Conservation (phyloP, 116 monocot genomes). For the Posidonia oceanica region DNA sequence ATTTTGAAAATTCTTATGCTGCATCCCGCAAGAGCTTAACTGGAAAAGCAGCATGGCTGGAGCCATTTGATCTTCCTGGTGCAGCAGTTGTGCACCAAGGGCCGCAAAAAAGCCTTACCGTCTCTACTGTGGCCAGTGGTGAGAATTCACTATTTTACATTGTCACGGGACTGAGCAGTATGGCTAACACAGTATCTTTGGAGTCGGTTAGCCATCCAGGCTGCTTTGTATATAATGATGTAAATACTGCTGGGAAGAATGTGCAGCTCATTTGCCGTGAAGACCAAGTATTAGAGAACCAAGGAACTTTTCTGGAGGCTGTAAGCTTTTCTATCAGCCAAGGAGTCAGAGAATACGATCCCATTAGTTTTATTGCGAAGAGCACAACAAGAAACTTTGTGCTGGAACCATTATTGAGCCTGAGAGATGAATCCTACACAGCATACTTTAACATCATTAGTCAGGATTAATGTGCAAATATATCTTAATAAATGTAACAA, state of each 20-base stretch:
- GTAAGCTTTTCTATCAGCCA: conserved; percentile 29
- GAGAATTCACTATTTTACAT: conserved; percentile 27
- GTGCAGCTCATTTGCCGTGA: conserved; percentile 22
- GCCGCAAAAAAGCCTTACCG: conserved; percentile 3
- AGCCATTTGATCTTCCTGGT: conserved; percentile 55
- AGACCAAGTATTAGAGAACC: background rate
- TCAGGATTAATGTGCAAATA: no score
- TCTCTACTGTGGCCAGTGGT: conserved; percentile 1
- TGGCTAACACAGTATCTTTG: conserved; percentile 28
- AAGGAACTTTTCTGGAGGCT: conserved; percentile 9
- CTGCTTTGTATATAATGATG: conserved; percentile 41
- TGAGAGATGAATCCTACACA: conserved; percentile 85
- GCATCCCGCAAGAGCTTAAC: background rate
- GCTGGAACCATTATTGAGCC: conserved; percentile 62
- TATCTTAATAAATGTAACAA: no score
- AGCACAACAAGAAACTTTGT: conserved; percentile 52
- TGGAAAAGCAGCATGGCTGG: conserved; percentile 20
- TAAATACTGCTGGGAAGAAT: conserved; percentile 2
- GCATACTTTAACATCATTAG: conserved; percentile 51
- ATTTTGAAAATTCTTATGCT: background rate
- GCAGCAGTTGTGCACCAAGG: conserved; percentile 15
- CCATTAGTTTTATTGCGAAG: conserved; percentile 65
- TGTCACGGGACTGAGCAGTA: conserved; percentile 44
- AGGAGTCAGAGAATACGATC: conserved; percentile 43
- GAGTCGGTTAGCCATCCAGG: conserved; percentile 31